A percentile compares a stretch with the other conserved stretches of the same genome.
These are phyloP conservation scores for Davidsoniella eucalypti DNA, from an alignment of 2,329 filamentous ascomycete genomes.

Conservation along the genomic window DNA sequence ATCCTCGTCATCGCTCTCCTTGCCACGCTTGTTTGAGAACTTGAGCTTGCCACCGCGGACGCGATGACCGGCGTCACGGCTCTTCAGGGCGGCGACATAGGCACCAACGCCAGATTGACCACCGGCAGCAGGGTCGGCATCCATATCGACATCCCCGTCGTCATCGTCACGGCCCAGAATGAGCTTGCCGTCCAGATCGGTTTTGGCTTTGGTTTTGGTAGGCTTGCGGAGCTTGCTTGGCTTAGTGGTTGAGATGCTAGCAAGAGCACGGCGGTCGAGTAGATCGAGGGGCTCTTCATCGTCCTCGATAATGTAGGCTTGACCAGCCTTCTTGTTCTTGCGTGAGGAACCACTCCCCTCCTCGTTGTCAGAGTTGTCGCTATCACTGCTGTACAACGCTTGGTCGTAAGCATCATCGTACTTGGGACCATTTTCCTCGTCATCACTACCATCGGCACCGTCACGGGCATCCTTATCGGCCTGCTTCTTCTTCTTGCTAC, in stretches of 20 bases:
- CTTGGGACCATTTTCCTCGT: constrained; percentile 29
- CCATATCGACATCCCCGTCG: constrained; percentile 46
- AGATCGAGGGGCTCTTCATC: constrained; percentile 91
- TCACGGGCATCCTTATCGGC: constrained; percentile 37
- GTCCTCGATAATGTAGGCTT: constrained; percentile 82
- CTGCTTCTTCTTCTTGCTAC: constrained; percentile 78
- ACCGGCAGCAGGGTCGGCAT: constrained; percentile 40
- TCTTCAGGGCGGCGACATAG: constrained; percentile 53
- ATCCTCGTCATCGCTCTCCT: constrained; percentile 30
- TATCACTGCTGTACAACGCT: constrained; percentile 75
- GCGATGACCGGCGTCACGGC: constrained; percentile 47
- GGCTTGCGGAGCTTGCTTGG: constrained; percentile 48
- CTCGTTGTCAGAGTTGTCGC: constrained; percentile 35
- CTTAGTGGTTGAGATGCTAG: constrained; percentile 84
- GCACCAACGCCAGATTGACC: constrained; percentile 43
- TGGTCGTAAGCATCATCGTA: constrained; percentile 93
- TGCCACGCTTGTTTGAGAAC: constrained; percentile 46
- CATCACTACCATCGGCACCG: constrained; percentile 16
- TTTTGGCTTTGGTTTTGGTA: constrained; percentile 45
- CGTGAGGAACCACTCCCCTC: constrained; percentile 18
- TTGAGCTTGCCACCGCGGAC: constrained; percentile 53
- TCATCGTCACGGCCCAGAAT: constrained; percentile 48
- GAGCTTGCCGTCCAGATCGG: constrained; percentile 64
- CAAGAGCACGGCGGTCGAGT: constrained; percentile 73
- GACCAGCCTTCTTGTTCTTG: constrained; percentile 41